Evolutionary conservation across 306 rosid genomes (phyloP), one percentile per base, ranked within the genome.

Genomic region (Dryas drummondii): DNA sequence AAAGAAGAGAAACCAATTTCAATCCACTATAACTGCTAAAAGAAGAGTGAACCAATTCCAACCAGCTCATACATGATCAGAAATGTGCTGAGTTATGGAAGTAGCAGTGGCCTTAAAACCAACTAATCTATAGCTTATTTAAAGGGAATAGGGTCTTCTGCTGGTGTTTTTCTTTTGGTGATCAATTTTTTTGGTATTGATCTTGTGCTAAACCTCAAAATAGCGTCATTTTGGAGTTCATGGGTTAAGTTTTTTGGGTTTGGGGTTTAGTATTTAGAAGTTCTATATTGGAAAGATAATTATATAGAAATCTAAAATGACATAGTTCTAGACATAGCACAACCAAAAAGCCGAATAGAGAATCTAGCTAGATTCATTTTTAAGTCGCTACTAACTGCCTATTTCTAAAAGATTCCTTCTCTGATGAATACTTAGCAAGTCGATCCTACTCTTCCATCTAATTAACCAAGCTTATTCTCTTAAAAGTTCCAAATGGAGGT

Each of bases 401-500:
- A 45, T 69, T 16, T 73, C 74, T 54, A n/a, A 78, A 61, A 42
- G 67, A 53, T 51, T 66, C 45, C 80, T 55, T 66, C 83, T 74
- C 76, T 45, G 6, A 45, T 19, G 1, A 76, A 55, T 32, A 32
- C 2, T 32, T 32, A 64, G 65, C 81, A 56, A 16, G 9, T 19
- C 37, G 37, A 32, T 32, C 41, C 71, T 64, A 64, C 17, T 75
- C 57, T 69, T 51, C 13, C 54, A 11, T 32, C 68, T 54, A 10
- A 49, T 47, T 67, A 49, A 75, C 67, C 54, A 53, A 49, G 75
- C 51, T 7, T 42, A 48, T 82, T 77, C 64, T 82, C 79, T 88
- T 71, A 83, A 44, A 90, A 94, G 82, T 94, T 76, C 97, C 97
- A 89, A 82, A 89, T 82, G 74, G 97, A 89, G 76, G 91, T 48